Base-by-base conservation (phyloP, 257 asterid genomes). In the Cinchona pubescens region DNA sequence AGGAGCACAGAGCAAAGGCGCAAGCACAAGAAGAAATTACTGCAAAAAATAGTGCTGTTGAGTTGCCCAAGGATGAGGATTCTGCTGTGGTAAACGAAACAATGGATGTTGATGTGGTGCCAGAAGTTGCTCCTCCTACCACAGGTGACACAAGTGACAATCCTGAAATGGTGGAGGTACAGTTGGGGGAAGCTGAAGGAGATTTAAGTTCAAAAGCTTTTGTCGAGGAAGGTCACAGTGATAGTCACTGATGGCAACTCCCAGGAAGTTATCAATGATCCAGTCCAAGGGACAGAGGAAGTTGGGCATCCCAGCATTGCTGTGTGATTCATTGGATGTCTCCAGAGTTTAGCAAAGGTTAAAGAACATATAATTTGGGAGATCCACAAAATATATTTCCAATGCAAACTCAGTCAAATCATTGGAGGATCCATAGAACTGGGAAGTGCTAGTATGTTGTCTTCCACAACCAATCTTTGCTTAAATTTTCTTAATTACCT, bases 1-100 rank as follows among this genome's bases (percentile, higher is more conserved):
- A 84, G 78, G 83, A 79, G 49, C 67, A 83, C 80, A 87, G 92
- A 79, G 70, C 72, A 76, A 88, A 83, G 80, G 91, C 88, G 64
- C 83, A 77, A 75, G 64, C 81, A 72, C 89, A 86, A 72, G 86
- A 81, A 67, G 96, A 85, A 82, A 77, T 42, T 21, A 86, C 78
- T 43, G 84, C 82, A 42, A 71, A 82, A 79, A 77, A 75, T 60
- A 73, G 48, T 51, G 85, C 76, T 71, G 42, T 65, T 67, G 83
- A 78, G 67, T 67, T 55, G 43, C 79, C 81, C 0, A 56, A 53
- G 62, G 83, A 77, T 58, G 92, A 79, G 63, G 79, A 63, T 19
- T 81, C 68, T 32, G 70, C 79, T 35, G 70, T 59, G 70, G 66
- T 63, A 19, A 74, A 79, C 0, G 79, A 53, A 19, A 42, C 67